phyloP scores from a whole-genome alignment of 345 rosid genomes.

The Carallia pectinifolia region DNA sequence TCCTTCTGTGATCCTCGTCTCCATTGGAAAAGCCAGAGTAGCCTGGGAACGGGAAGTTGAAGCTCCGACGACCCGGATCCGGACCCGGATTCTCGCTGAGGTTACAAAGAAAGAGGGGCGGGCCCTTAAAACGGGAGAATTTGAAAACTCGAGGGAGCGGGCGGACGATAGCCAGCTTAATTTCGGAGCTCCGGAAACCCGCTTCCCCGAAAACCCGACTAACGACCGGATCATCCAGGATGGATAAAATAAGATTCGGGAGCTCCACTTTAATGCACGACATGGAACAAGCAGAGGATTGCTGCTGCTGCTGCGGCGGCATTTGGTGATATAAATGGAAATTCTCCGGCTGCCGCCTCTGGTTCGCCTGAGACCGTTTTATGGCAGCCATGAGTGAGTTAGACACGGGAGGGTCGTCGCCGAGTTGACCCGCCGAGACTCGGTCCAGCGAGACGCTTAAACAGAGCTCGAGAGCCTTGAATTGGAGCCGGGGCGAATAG shows the following conservation, averaged over 20 bases:
- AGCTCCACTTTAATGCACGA: slow-evolving; percentile 65
- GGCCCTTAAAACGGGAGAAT: slow-evolving; percentile 45
- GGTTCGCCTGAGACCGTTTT: slow-evolving; percentile 88
- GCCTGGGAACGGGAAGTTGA: slow-evolving; percentile 41
- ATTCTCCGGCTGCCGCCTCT: slow-evolving; percentile 79
- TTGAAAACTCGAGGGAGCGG: slow-evolving; percentile 68
- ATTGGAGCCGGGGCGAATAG: slow-evolving; percentile 71
- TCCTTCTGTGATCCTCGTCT: slow-evolving; percentile 54
- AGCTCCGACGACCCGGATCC: slow-evolving; percentile 38
- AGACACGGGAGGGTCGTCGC: slow-evolving; percentile 69
- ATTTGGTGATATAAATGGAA: slow-evolving; percentile 70
- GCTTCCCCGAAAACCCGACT: slow-evolving; percentile 89
- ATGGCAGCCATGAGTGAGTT: slow-evolving; percentile 96
- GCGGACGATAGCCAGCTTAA: slow-evolving; percentile 74
- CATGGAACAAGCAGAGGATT: slow-evolving; percentile 35
- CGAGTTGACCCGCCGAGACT: slow-evolving; percentile 58
- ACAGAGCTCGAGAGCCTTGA: slow-evolving; percentile 82
- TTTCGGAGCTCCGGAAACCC: slow-evolving; percentile 84
- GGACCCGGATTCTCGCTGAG: slow-evolving; percentile 38
- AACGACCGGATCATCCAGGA: slow-evolving; percentile 87
- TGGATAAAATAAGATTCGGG: slow-evolving; percentile 66
- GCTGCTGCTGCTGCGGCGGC: slow-evolving; percentile 42
- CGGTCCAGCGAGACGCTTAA: slow-evolving; percentile 81
- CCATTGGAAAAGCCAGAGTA: slow-evolving; percentile 28
- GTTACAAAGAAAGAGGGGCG: slow-evolving; percentile 59